Percentiles rank a stretch among this genome's conserved stretches.
These are phyloP conservation scores for Trypanosoma platydactyli DNA, from an alignment of 208 protist species.

Conservation along the genomic window DNA sequence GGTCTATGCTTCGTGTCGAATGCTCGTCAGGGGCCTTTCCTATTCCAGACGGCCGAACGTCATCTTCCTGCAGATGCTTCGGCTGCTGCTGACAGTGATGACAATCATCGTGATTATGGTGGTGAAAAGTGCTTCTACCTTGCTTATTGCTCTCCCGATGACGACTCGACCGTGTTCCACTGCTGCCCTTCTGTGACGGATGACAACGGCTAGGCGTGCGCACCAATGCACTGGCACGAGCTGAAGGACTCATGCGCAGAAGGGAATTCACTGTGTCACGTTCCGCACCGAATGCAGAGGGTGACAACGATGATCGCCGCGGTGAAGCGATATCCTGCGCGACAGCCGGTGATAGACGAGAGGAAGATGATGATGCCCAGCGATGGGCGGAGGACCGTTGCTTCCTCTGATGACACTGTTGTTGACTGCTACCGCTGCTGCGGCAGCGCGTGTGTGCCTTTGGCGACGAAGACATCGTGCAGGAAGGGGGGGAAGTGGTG, in stretches of 20 bases:
- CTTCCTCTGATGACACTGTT: not conserved
- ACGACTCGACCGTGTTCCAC: not conserved
- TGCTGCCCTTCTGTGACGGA: not conserved
- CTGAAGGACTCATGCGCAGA: conserved; percentile 10
- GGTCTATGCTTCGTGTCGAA: not conserved
- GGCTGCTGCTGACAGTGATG: not conserved
- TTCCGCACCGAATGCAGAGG: not conserved
- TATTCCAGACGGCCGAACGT: not conserved
- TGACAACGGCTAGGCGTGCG: conserved; percentile 5
- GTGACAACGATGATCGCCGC: not conserved
- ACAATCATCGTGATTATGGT: not conserved
- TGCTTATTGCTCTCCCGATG: not conserved
- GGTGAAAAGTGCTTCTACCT: not conserved
- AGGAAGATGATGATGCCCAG: not conserved
- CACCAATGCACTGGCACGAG: conserved; percentile 10
- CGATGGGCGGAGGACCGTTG: not conserved
- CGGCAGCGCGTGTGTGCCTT: not conserved
- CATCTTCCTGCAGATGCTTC: not conserved
- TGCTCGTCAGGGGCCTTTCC: not conserved
- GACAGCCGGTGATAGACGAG: not conserved
- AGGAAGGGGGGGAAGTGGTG: not conserved
- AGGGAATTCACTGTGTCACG: conserved; percentile 19
- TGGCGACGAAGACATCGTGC: not conserved
- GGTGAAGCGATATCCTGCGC: not conserved
- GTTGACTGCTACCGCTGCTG: not conserved